Evolutionary conservation across 1,139 yeast genomes (phyloP).

Genomic region (Diutina neorugosa): DNA sequence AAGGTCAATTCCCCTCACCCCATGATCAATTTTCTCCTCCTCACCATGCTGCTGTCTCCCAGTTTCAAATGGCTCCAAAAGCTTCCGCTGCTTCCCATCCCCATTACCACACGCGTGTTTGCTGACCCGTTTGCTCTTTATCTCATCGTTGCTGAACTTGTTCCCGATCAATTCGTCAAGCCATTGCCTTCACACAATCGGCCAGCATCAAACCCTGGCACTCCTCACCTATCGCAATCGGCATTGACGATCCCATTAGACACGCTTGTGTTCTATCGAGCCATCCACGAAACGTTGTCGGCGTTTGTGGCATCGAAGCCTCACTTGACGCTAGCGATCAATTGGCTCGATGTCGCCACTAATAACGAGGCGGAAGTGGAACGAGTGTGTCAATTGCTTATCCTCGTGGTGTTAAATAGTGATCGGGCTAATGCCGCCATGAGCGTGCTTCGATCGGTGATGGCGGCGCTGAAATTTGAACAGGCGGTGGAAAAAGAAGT

Average conservation of each 20-base stretch:
- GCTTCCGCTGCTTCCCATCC: not conserved
- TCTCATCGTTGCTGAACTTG: not conserved
- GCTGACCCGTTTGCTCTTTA: not conserved
- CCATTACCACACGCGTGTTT: not conserved
- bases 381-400: not conserved
- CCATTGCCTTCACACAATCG: not conserved
- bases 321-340: not conserved
- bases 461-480: not conserved
- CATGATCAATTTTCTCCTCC: too few species aligned
- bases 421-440: not conserved
- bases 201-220: not conserved
- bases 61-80: not conserved
- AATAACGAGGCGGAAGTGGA: not conserved
- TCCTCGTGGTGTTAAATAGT: not conserved
- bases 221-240: not conserved
- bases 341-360: not conserved
- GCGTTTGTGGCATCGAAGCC: not conserved
- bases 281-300: not conserved
- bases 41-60: not conserved
- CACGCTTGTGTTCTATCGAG: not conserved
- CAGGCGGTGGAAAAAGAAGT: not conserved
- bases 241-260: not conserved
- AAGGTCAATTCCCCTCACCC: too few species aligned
- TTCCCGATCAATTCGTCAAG: not conserved
- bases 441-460: not conserved